These are phyloP conservation scores for Candida boleticola DNA, from an alignment of 805 yeast species.

Conservation along the genomic window DNA sequence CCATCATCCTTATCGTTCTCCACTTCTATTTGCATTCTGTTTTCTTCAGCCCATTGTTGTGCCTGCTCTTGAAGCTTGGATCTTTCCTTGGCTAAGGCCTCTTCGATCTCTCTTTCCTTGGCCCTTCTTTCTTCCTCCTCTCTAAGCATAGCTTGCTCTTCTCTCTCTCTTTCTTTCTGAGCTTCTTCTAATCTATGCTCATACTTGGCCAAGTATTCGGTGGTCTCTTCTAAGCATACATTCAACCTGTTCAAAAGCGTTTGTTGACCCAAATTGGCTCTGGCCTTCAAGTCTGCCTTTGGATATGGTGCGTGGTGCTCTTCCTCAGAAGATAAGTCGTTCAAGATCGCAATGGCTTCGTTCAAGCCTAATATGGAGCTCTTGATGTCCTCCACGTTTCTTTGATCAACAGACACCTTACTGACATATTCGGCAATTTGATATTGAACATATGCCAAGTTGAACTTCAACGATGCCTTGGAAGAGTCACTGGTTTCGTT, in stretches of 20 bases:
- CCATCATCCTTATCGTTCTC: constrained; percentile 35
- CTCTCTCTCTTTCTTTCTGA: constrained; percentile 59
- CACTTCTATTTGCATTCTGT: constrained; percentile 33
- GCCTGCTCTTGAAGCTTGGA: constrained; percentile 52
- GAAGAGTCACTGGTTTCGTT: constrained; percentile 32
- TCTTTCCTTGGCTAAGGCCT: constrained; percentile 44
- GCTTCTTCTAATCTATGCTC: constrained; percentile 72
- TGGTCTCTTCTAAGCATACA: constrained; percentile 69
- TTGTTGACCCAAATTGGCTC: constrained; percentile 82
- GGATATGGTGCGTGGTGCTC: constrained; percentile 72
- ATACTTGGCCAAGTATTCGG: constrained; percentile 57
- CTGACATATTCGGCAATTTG: constrained; percentile 83
- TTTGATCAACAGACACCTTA: constrained; percentile 53
- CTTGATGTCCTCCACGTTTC: constrained; percentile 63
- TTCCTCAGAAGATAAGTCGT: constrained; percentile 52
- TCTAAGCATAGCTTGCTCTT: constrained; percentile 35
- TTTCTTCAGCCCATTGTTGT: constrained; percentile 46
- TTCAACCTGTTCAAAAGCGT: constrained; percentile 72
- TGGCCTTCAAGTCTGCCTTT: constrained; percentile 72
- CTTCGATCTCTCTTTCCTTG: constrained; percentile 45
- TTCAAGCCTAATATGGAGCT: constrained; percentile 54
- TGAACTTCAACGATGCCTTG: constrained; percentile 55
- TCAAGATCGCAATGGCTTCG: constrained; percentile 59
- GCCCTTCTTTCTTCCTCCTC: constrained; percentile 41
- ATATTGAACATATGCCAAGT: constrained; percentile 78